Conservation (phyloP, 495 filamentous ascomycete species). For the Venustampulla echinocandica region DNA sequence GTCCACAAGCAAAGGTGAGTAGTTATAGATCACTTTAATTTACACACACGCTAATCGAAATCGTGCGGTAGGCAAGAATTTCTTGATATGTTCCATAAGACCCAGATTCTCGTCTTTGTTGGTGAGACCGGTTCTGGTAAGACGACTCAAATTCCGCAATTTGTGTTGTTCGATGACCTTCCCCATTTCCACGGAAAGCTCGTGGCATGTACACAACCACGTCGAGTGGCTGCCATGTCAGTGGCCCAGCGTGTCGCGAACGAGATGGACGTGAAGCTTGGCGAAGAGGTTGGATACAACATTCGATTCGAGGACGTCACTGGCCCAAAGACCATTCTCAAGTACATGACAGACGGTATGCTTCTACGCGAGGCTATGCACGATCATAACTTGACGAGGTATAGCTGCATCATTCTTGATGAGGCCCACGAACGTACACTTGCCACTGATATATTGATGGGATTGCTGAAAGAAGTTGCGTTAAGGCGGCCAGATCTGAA, state of each 20-base stretch:
- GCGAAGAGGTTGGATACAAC: constrained; percentile 96
- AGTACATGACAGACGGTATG: constrained; percentile 99
- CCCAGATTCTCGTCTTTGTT: constrained; percentile 94
- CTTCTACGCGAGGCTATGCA: constrained; percentile 96
- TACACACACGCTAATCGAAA: constrained; percentile 5
- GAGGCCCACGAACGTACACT: constrained; percentile 96
- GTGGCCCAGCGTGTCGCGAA: constrained; percentile 96
- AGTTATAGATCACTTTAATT: constrained; percentile 15
- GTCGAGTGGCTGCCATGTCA: constrained; percentile 97
- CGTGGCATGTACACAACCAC: constrained; percentile 95
- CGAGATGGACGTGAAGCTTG: constrained; percentile 89
- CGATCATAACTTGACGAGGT: constrained; percentile 81
- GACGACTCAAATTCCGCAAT: constrained; percentile 98
- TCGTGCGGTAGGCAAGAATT: constrained; percentile 75
- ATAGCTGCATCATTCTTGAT: constrained; percentile 97
- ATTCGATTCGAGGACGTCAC: constrained; percentile 99
- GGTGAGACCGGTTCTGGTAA: constrained; percentile 99
- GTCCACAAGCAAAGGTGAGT: constrained; percentile 76
- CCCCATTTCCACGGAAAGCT: constrained; percentile 77
- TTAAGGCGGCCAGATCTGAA: constrained; percentile 75
- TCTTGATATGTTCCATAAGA: constrained; percentile 79
- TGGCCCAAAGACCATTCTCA: constrained; percentile 79
- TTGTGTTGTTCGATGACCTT: constrained; percentile 92
- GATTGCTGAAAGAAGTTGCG: constrained; percentile 80
- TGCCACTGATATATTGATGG: constrained; percentile 94